Percentiles rank a stretch among this genome's conserved stretches.
phyloP scores from a whole-genome alignment of 78 protist species.

The Pigoraptor vietnamica region DNA sequence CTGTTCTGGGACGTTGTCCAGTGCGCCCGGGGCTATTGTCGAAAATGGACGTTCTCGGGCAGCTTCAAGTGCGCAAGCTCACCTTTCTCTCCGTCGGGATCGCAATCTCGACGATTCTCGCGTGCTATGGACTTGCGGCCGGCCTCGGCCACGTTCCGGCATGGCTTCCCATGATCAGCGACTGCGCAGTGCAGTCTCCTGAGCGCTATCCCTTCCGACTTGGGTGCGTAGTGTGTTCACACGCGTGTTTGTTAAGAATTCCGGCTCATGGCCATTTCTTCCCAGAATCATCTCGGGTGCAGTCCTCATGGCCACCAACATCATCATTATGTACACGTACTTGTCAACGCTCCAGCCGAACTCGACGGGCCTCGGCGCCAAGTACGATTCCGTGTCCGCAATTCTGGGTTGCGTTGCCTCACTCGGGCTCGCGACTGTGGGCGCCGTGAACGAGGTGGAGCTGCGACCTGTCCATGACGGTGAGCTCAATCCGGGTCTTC shows the following conservation, averaged over 20 bases:
- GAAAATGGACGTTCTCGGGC: neutral
- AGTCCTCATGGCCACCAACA: neutral
- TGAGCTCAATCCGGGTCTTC: neutral
- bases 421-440: neutral
- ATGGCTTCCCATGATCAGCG: constrained; percentile 6
- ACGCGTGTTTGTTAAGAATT: too few relatives aligned
- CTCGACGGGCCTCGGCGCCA: neutral
- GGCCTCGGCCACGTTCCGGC: neutral
- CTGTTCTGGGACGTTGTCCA: too few relatives aligned
- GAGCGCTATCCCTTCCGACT: neutral
- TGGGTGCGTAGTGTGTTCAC: too few relatives aligned
- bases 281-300: neutral
- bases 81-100: neutral
- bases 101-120: neutral
- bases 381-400: neutral
- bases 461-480: neutral
- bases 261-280: too few relatives aligned
- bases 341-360: neutral
- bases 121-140: neutral
- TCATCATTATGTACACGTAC: neutral
- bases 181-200: neutral
- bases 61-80: neutral
- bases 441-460: neutral
- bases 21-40: too few relatives aligned
- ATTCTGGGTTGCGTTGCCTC: neutral